phyloP scores from a whole-genome alignment of 495 filamentous ascomycete species.

The Talaromyces liani region DNA sequence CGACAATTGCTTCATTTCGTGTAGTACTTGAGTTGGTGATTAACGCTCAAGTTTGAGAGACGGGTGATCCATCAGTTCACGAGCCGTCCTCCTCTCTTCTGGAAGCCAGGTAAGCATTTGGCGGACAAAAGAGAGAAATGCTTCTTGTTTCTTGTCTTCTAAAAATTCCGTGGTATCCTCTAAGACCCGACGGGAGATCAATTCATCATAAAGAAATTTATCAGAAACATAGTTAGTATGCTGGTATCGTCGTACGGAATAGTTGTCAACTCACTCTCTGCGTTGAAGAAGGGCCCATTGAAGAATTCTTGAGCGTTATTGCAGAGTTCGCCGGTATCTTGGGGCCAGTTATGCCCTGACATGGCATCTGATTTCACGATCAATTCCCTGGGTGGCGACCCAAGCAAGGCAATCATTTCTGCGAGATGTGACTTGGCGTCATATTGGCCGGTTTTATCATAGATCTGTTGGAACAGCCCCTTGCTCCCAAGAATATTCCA shows the following conservation, averaged over 20 bases:
- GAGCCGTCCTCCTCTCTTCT: conserved; percentile 20
- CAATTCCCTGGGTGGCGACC: conserved; percentile 17
- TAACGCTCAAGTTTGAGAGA: neutral
- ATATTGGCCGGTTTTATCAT: conserved; percentile 12
- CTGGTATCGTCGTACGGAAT: neutral
- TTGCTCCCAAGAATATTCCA: conserved; percentile 22
- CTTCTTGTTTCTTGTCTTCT: conserved; percentile 17
- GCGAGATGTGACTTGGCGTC: conserved; percentile 19
- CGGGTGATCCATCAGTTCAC: neutral
- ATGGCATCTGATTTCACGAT: neutral
- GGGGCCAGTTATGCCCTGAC: conserved; percentile 12
- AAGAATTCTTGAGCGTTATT: conserved; percentile 14
- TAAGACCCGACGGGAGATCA: conserved; percentile 25
- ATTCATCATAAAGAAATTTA: conserved; percentile 13
- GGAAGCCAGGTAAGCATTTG: conserved; percentile 25
- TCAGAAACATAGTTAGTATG: conserved; percentile 35
- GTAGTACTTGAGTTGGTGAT: neutral
- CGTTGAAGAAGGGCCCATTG: conserved; percentile 17
- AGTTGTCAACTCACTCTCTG: conserved; percentile 11
- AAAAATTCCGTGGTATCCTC: neutral
- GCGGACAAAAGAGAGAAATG: conserved; percentile 19
- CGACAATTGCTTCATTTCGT: too few relatives aligned
- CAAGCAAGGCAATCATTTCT: conserved; percentile 21
- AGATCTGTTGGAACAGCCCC: conserved; percentile 17
- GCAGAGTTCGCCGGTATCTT: conserved; percentile 11